phyloP scores from a whole-genome alignment of 2,329 filamentous ascomycete species.

The Thermomyces lanuginosus region DNA sequence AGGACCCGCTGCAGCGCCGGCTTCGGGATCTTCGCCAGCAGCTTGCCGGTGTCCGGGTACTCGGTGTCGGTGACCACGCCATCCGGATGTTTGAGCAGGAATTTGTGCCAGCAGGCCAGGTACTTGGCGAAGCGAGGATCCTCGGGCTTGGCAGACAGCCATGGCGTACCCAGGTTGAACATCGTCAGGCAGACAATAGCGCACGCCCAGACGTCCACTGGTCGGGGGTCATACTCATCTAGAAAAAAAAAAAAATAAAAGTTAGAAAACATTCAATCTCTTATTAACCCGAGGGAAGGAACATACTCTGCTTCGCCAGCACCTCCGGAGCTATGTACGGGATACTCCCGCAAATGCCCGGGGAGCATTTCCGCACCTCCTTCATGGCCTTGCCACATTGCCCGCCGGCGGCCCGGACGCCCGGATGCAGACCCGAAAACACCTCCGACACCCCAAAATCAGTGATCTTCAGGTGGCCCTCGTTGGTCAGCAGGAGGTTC shows the following conservation, averaged over 20 bases:
- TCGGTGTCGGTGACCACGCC: conserved; percentile 40
- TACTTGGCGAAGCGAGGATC: conserved; percentile 49
- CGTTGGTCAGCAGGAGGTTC: conserved; percentile 62
- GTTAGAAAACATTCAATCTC: conserved; percentile 4
- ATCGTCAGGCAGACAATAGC: conserved; percentile 71
- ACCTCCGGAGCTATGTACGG: conserved; percentile 84
- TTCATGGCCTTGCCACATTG: conserved; percentile 59
- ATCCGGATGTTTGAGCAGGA: conserved; percentile 41
- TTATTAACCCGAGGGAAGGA: conserved; percentile 11
- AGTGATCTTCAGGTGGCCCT: conserved; percentile 75
- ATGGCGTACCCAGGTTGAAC: conserved; percentile 54
- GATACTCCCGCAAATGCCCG: conserved; percentile 69
- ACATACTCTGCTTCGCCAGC: conserved; percentile 46
- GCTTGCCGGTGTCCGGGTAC: conserved; percentile 48
- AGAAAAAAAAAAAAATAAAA: no score
- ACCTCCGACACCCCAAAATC: conserved; percentile 85
- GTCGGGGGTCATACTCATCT: conserved; percentile 54
- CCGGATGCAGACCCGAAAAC: conserved; percentile 67
- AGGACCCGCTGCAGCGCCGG: conserved; percentile 48
- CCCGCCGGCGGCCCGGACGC: conserved; percentile 53
- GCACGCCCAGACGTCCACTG: conserved; percentile 72
- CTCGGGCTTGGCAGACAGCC: conserved; percentile 49
- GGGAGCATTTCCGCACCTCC: conserved; percentile 52
- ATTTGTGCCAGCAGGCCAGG: conserved; percentile 51
- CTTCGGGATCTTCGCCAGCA: conserved; percentile 42